Percentiles rank a stretch among this genome's conserved stretches.
Evolutionary conservation across 306 rosid genomes (phyloP).

Genomic region (Acacia acuminata): DNA sequence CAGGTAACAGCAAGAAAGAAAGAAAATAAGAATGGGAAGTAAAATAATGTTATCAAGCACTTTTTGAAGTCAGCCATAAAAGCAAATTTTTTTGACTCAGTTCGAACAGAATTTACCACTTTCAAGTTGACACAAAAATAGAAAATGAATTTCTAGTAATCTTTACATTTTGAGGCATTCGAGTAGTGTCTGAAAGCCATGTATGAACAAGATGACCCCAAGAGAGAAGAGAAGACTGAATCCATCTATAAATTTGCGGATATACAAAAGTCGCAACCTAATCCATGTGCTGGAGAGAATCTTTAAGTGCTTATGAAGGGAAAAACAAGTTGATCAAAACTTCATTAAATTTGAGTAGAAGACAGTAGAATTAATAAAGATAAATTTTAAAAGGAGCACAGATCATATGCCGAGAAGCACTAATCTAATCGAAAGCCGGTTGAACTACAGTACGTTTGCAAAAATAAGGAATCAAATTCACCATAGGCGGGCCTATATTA

Average conservation of each 20-base stretch:
- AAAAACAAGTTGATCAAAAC: slow-evolving; percentile 11
- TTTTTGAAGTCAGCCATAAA: slow-evolving; percentile 6
- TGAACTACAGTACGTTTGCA: not conserved
- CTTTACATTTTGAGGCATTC: slow-evolving; percentile 4
- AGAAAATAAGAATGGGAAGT: not conserved
- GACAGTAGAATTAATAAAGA: not conserved
- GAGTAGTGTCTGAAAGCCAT: not conserved
- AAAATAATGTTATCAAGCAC: slow-evolving; percentile 12
- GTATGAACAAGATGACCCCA: slow-evolving; percentile 9
- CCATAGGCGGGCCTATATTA: not conserved
- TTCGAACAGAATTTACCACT: slow-evolving; percentile 9
- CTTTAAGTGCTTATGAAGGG: not conserved
- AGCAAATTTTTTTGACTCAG: slow-evolving; percentile 3
- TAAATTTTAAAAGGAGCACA: not conserved
- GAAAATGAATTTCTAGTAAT: not conserved
- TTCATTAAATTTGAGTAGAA: not conserved
- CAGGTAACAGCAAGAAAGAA: not conserved
- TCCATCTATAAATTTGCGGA: not conserved
- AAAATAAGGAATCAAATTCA: not conserved
- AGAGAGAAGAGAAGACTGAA: slow-evolving; percentile 11
- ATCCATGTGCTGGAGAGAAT: not conserved
- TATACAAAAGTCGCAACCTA: not conserved
- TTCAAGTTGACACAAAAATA: slow-evolving; percentile 7
- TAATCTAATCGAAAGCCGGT: not conserved
- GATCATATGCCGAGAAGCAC: not conserved